Base-by-base conservation (phyloP, 2,329 filamentous ascomycete species). In the Cercospora citrullina region DNA sequence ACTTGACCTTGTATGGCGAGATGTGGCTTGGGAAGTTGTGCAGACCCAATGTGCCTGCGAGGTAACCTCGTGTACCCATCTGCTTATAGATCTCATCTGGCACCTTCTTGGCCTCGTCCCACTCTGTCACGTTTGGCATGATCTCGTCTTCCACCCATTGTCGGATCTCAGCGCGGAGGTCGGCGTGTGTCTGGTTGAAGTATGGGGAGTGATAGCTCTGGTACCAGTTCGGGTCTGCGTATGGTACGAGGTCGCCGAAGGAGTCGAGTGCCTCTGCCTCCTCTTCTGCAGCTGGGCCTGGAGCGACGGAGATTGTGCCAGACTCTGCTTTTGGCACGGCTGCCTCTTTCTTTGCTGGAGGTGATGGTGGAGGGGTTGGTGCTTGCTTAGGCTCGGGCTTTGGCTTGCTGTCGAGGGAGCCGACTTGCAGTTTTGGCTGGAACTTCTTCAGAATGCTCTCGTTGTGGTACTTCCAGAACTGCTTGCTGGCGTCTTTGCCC, bases 71-170 rank as follows among this genome's bases (percentile, higher is more conserved):
- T 71, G 93, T 90, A 67, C 95, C 95, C 90, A 97, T 95, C 79
- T 95, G 89, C 84, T 96, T 94, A 87, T 97, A 99, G 77, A 99
- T 92, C 74, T 88, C 87, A 57, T 91, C 88, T 0, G 95, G 94
- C 1, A 98, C 93, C 78, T 90, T 87, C 84, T 93, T 96, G 75
- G 90, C 92, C 85, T 98, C 95, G 75, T 99, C 95, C 95, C 95
- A 99, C 80, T 99, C 95, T 48, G 89, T 91, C 66, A 98, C 92
- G 75, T 94, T 87, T 23, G 95, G 94, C 84, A 97, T 93, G 79
- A 98, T 90, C 75, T 93, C 92, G 66, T 85, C 87, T 69, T 96
- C 92, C 65, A 99, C 88, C 94, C 94, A 99, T 84, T 93, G 87
- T 77, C 95, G 91, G 69, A 97, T 86, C 84, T 99, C 95, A 72